Base-by-base conservation (phyloP, 129 eudicot species). In the Calendula officinalis region DNA sequence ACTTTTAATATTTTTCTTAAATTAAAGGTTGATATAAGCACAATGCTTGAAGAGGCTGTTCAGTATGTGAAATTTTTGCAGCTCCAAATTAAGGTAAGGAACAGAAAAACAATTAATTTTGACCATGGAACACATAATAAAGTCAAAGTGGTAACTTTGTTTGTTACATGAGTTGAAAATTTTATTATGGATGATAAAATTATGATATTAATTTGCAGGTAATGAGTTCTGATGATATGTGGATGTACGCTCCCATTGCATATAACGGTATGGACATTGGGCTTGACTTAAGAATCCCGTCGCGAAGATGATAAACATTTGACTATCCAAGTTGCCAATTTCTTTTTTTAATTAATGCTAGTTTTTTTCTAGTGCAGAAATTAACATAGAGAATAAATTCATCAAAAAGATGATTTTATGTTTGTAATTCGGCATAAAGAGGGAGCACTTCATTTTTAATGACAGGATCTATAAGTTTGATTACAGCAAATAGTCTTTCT, bases 1-100 rank as follows among this genome's bases (percentile, higher is more conserved):
- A 62, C 53, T 37, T 48, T 8, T 13, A 22, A 39, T 32, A 7
- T 39, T 44, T 46, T 57, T 17, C 57, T 9, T 17, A 12, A 13
- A 48, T 67, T 66, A 49, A 52, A 86, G 91, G 96, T 88, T 79
- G 96, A 88, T 55, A 88, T 88, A 47, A 88, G 96, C 82, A 88
- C 96, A 75, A 88, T 88, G 96, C 94, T 85, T 75, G 96, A 88
- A 77, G 96, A 88, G 75, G 96, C 89, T 73, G 89, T 83, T 32
- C 81, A 73, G 64, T 83, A 83, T 74, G 89, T 83, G 27, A 80
- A 83, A 59, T 83, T 83, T 62, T 80, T 83, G 83, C 89, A 83
- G 72, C 85, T 80, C 7, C 89, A 83, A 58, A 88, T 88, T 60
- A 88, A 88, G 89, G 96, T 88, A 65, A 44, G 36, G 48, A 56